Conservation (phyloP, 768 basidiomycete genomes). For the Glaciozyma antarctica region DNA sequence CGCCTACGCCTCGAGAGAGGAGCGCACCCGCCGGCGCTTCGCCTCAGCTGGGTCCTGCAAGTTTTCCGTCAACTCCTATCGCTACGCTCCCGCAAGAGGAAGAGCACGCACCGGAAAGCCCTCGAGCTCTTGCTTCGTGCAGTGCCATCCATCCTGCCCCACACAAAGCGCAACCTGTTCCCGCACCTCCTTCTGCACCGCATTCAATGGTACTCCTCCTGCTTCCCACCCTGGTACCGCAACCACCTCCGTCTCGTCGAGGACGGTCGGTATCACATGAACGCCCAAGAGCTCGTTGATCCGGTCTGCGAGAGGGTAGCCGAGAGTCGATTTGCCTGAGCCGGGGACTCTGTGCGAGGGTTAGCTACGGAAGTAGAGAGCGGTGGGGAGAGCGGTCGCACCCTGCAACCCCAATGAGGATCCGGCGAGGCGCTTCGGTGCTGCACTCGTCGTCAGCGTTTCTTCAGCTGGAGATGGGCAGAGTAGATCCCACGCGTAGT, state of each 20-base stretch:
- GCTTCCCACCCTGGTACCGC: neutral
- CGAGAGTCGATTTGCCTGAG: conserved; percentile 74
- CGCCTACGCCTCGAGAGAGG: neutral
- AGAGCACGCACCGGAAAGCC: conserved; percentile 44
- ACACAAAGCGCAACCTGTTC: conserved; percentile 53
- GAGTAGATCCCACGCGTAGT: neutral
- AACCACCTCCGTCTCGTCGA: conserved; percentile 17
- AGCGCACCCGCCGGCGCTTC: conserved; percentile 53
- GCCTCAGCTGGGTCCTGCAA: conserved; percentile 59
- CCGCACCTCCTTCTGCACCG: neutral
- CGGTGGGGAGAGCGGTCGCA: neutral
- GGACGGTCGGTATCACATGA: neutral
- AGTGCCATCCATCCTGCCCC: conserved; percentile 86
- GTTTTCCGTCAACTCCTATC: neutral
- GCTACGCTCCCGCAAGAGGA: neutral
- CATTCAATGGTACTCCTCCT: neutral
- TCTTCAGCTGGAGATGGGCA: neutral
- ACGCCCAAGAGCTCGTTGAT: conserved; percentile 47
- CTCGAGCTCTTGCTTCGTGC: conserved; percentile 67
- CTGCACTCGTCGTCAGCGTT: neutral
- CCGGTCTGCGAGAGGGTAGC: conserved; percentile 50
- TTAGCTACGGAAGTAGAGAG: neutral
- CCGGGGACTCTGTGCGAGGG: conserved; percentile 54
- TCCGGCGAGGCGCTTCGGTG: neutral
- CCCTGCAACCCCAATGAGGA: neutral